Evolutionary conservation across 495 filamentous ascomycete genomes (phyloP).

Genomic region (Chaetomium fimeti): DNA sequence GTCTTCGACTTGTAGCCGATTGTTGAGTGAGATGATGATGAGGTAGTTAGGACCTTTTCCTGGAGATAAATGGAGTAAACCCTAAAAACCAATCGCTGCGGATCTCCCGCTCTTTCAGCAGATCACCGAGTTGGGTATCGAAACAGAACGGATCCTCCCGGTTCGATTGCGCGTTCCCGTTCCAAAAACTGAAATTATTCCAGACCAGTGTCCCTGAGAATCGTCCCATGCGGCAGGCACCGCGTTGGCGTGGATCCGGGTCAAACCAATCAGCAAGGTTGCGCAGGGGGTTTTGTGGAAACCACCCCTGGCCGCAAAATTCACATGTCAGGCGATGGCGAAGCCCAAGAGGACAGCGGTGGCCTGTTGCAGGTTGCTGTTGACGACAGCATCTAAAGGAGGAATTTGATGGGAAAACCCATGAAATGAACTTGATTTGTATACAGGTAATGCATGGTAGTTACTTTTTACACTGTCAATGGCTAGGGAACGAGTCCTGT

Average conservation of each 20-base stretch:
- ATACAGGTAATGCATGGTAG: not conserved
- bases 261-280: slow-evolving; percentile 25
- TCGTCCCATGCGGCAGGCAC: slow-evolving; percentile 33
- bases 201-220: slow-evolving; percentile 21
- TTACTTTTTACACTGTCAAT: not conserved
- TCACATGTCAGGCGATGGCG: slow-evolving; percentile 41
- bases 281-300: slow-evolving; percentile 13
- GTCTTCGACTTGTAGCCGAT: not conserved
- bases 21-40: not conserved
- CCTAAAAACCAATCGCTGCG: not conserved
- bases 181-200: slow-evolving; percentile 14
- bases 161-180: slow-evolving; percentile 1
- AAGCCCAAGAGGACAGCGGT: not conserved
- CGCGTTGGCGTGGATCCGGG: slow-evolving; percentile 6
- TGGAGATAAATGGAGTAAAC: not conserved
- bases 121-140: not conserved
- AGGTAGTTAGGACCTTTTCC: not conserved
- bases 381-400: not conserved
- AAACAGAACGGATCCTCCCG: not conserved
- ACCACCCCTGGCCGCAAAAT: slow-evolving; percentile 27
- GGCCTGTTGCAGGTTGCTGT: slow-evolving; percentile 8
- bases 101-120: not conserved
- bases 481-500: too few relatives aligned
- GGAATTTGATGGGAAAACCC: too few relatives aligned
- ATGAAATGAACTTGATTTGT: not conserved